Base-by-base conservation (phyloP, 257 asterid genomes). In the Nicotiana paniculata region DNA sequence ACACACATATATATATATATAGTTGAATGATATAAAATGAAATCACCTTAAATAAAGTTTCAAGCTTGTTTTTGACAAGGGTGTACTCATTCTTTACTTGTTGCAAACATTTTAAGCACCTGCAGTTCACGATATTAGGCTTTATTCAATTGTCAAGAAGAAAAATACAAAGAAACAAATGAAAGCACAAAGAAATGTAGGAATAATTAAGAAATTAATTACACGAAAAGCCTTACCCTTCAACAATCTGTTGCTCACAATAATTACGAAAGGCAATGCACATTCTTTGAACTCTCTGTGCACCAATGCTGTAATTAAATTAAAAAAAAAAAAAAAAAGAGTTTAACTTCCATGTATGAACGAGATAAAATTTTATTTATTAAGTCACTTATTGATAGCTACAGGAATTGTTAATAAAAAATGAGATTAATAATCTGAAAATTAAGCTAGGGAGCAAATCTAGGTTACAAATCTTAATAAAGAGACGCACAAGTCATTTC, bases 101-200 rank as follows among this genome's bases (percentile, higher is more conserved):
- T 85, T 93, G 95, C 90, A 94, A 87, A 77, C 92, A 89, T 85
- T 83, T 86, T 84, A 87, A 77, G 88, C 98, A 94, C 89, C 98
- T 94, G 89, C 89, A 86, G 18, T 39, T 13, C 3, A 24, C 16
- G 26, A 10, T 24, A 57, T 28, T 46, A 32, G 57, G 4, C 9
- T 17, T 28, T 28, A 8, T 68, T 53, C 28, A 58, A 13, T 76
- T 58, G 24, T 39, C 33, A 12, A 54, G 6, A 15, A 65, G 55
- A 33, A 51, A n/a, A 32, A 32, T 26, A 33, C 63, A 15, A 18
- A 32, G 11, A 51, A 46, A 2, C 33, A 55, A 8, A 18, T 32
- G 59, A 65, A 83, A 21, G 2, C 62, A 3, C 48, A 28, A n/a
- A 72, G 30, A 24, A 9, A 12, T 55, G 13, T 37, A 18, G 11